These are phyloP conservation scores for Hygrophila difformis DNA, from an alignment of 257 asterid species.

Conservation along the genomic window DNA sequence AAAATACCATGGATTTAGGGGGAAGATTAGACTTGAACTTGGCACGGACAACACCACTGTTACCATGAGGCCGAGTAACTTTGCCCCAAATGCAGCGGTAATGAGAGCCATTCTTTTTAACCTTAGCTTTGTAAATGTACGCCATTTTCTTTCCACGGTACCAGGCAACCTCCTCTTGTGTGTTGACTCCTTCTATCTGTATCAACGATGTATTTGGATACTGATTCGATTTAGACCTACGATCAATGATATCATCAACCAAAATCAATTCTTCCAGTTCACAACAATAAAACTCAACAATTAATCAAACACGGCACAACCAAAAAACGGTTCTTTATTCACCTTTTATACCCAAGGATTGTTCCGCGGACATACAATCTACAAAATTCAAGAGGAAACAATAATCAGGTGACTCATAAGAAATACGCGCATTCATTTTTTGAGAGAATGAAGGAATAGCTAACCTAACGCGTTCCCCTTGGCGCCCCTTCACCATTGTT, in stretches of 20 bases:
- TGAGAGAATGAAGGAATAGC: neutral
- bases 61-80: slow-evolving; percentile 57
- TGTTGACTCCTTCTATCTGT: slow-evolving; percentile 71
- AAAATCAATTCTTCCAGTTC: neutral
- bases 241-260: slow-evolving; percentile 1
- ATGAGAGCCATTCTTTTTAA: slow-evolving; percentile 46
- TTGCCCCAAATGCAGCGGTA: slow-evolving; percentile 71
- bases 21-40: slow-evolving; percentile 68
- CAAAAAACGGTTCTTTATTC: neutral
- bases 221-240: slow-evolving; percentile 65
- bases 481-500: slow-evolving; percentile 21
- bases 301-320: neutral
- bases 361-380: slow-evolving; percentile 62
- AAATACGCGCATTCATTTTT: neutral
- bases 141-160: slow-evolving; percentile 58
- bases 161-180: slow-evolving; percentile 66
- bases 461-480: slow-evolving; percentile 41
- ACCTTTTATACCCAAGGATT: slow-evolving; percentile 62
- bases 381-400: neutral
- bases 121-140: slow-evolving; percentile 65
- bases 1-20: slow-evolving; percentile 44
- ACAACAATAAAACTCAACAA: neutral
- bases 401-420: neutral
- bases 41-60: slow-evolving; percentile 67
- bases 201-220: slow-evolving; percentile 57